Evolutionary conservation across 2,329 filamentous ascomycete genomes (phyloP).

Genomic region (Pestalotiopsis sp.): DNA sequence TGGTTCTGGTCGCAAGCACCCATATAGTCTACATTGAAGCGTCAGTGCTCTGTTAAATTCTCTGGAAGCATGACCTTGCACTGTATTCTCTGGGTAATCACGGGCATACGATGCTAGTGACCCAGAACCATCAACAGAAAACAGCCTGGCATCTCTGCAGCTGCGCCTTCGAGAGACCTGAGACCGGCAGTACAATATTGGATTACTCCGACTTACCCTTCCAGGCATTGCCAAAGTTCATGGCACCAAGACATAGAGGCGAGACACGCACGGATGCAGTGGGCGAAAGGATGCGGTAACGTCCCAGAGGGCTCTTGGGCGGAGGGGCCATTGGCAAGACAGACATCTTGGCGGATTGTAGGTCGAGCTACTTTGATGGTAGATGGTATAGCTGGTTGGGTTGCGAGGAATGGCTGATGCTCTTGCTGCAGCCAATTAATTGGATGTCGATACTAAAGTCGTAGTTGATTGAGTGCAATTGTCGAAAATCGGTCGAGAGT

Average conservation of each 20-base stretch:
- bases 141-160: background rate
- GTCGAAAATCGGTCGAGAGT: too few species aligned
- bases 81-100: too few species aligned
- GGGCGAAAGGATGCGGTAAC: conserved; percentile 69
- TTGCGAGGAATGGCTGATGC: background rate
- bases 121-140: too few species aligned
- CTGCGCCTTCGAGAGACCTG: background rate
- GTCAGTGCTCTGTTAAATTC: background rate
- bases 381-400: background rate
- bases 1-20: conserved; percentile 67
- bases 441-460: too few species aligned
- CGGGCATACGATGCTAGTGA: too few species aligned
- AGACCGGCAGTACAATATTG: background rate
- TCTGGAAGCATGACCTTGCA: background rate
- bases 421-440: background rate
- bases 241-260: conserved; percentile 64
- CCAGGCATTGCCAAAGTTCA: conserved; percentile 61
- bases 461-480: background rate
- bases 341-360: background rate
- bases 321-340: conserved; percentile 39
- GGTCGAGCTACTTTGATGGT: background rate
- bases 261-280: conserved; percentile 69
- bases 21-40: conserved; percentile 46
- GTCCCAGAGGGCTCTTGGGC: conserved; percentile 62
- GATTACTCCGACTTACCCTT: conserved; percentile 25